Base-by-base conservation (phyloP, 1,284 basidiomycete genomes). In the Ganoderma boninense region DNA sequence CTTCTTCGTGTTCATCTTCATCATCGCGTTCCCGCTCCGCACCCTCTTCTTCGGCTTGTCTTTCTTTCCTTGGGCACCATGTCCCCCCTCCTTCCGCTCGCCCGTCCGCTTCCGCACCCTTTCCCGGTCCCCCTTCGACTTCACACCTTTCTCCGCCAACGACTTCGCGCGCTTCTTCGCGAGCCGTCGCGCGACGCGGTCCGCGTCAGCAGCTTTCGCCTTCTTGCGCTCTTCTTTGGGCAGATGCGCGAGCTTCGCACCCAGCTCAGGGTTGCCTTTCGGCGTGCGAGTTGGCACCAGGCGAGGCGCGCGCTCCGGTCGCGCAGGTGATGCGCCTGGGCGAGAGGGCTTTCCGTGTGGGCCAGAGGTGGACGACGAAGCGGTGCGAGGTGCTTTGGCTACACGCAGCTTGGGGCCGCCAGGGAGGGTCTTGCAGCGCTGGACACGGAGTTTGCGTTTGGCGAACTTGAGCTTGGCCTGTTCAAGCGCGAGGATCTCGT, bases 141-240 rank as follows among this genome's bases (percentile, higher is more conserved):
- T 83, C 29, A 85, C 79, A 6, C 83, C 83, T 71, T 83, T 82
- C 70, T 84, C 83, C 59, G 82, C 85, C 77, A 92, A 81, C 40
- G 89, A 85, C 82, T 93, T 86, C 40, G 89, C 87, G 81, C 92
- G 92, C 83, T 97, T 97, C 89, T 98, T 98, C 61, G 95, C 95
- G 77, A 97, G 79, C 65, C 97, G 87, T 65, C 97, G 84, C 56
- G 92, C 93, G 60, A 95, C 85, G 56, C 97, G 90, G 66, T 94
- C 93, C 0, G 90, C 86, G 77, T 98, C 93, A 20, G 86, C 77
- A 0, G 90, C 86, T 82, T 98, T 98, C 75, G 85, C 89, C 57
- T 88, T 84, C 83, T 97, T 97, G 69, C 97, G 89, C 72, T 93
- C 93, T 14, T 95, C 92, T 81, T 97, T 97, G n/a, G 92, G 87